phyloP scores from a whole-genome alignment of 2,329 filamentous ascomycete species.

The Dactylellina haptotyla region DNA sequence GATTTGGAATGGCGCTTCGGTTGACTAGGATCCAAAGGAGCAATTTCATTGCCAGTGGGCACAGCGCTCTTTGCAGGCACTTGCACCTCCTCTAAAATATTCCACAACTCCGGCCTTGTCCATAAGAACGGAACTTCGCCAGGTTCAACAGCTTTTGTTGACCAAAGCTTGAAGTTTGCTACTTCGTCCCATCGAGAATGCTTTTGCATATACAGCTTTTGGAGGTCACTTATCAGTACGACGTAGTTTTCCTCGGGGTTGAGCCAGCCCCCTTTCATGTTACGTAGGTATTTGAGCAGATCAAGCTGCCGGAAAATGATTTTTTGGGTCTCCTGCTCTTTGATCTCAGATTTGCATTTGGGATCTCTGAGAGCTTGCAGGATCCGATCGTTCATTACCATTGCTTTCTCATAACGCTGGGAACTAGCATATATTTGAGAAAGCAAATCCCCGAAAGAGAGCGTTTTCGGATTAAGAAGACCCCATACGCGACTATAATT shows the following conservation, averaged over 20 bases:
- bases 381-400: not conserved
- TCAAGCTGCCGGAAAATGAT: conserved; percentile 7
- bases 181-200: conserved; percentile 8
- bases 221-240: not conserved
- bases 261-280: conserved; percentile 10
- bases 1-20: not conserved
- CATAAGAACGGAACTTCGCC: not conserved
- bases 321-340: not conserved
- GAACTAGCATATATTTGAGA: not conserved
- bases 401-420: not conserved
- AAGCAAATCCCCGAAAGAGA: not conserved
- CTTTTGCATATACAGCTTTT: conserved; percentile 4
- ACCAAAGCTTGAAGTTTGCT: conserved; percentile 11
- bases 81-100: conserved; percentile 1
- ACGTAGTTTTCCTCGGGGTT: conserved; percentile 10
- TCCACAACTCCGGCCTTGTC: not conserved
- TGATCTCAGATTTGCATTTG: not conserved
- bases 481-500: not conserved
- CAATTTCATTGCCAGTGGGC: not conserved
- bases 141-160: not conserved
- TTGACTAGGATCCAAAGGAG: not conserved
- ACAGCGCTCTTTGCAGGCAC: conserved; percentile 2
- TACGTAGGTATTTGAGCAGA: conserved; percentile 6
- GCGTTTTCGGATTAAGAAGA: not conserved
- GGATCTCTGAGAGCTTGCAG: not conserved